These are phyloP conservation scores for Neurospora sp. DNA, from an alignment of 495 filamentous ascomycete genomes.

Conservation along the genomic window DNA sequence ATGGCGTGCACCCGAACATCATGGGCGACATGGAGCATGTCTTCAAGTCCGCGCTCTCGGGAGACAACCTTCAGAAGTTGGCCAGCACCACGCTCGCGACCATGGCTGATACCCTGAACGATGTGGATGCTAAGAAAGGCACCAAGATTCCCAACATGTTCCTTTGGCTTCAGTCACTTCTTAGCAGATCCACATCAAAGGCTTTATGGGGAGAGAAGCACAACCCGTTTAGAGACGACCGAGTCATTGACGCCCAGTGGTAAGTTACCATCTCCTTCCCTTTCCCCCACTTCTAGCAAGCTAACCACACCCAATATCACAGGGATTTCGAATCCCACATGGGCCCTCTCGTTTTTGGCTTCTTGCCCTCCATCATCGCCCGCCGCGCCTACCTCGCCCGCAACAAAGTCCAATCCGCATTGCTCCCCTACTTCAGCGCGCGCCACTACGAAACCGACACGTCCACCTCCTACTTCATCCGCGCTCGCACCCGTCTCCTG, in stretches of 20 bases:
- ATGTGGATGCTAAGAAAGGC: not conserved
- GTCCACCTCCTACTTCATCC: conserved; percentile 1
- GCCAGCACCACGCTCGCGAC: conserved; percentile 2
- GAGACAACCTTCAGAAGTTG: conserved; percentile 2
- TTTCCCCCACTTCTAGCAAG: not conserved
- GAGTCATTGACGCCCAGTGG: conserved; percentile 11
- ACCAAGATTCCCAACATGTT: conserved; percentile 12
- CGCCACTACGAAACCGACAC: not conserved
- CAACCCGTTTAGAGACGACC: conserved; percentile 18
- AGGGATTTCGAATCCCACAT: conserved; percentile 21
- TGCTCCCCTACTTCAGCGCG: conserved; percentile 3
- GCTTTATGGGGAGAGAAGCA: conserved; percentile 17
- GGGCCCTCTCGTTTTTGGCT: conserved; percentile 16
- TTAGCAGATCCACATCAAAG: conserved; percentile 19
- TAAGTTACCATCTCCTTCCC: not conserved
- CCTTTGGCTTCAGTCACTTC: conserved; percentile 18
- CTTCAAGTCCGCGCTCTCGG: conserved; percentile 4
- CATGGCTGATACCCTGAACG: conserved; percentile 2
- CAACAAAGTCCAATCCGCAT: conserved; percentile 5
- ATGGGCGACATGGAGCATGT: conserved; percentile 1
- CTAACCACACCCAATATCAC: not conserved
- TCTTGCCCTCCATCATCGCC: conserved; percentile 18
- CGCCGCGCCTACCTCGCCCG: conserved; percentile 20
- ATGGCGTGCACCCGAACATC: not conserved
- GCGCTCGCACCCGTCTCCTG: not conserved